Conservation (phyloP, 352 stramenopile genomes). For the Globisporangium perplexum region DNA sequence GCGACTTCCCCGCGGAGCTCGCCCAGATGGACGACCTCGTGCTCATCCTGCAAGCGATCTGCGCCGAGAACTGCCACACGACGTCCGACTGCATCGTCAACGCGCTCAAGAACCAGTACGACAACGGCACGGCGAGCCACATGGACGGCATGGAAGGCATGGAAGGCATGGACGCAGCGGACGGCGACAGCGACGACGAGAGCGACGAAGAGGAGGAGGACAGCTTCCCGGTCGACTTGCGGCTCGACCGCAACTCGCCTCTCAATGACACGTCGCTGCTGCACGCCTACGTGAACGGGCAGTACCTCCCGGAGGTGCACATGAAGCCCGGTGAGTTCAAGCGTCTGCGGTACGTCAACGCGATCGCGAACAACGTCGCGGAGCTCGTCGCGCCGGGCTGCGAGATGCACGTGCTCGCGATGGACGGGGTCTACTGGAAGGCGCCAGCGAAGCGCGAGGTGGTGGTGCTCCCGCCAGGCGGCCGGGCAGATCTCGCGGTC, state of each 20-base stretch:
- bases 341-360: constrained; percentile 65
- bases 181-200: constrained; percentile 13
- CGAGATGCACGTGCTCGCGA: constrained; percentile 49
- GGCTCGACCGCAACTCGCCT: constrained; percentile 35
- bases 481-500: constrained; percentile 58
- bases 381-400: constrained; percentile 59
- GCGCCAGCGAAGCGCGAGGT: constrained; percentile 36
- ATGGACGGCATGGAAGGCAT: constrained; percentile 21
- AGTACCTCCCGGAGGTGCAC: constrained; percentile 58
- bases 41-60: constrained; percentile 64
- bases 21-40: constrained; percentile 57
- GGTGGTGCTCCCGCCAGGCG: constrained; percentile 58
- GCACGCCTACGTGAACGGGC: constrained; percentile 68
- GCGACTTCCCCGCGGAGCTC: constrained; percentile 44
- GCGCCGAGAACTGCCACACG: constrained; percentile 61
- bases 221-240: constrained; percentile 33
- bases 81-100: constrained; percentile 51
- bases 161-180: constrained; percentile 17
- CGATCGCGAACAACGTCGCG: constrained; percentile 76
- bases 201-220: constrained; percentile 11
- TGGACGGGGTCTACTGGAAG: constrained; percentile 64
- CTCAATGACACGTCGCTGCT: constrained; percentile 68
- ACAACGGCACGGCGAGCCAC: constrained; percentile 8
- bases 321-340: constrained; percentile 50
- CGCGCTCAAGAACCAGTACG: constrained; percentile 53